Evolutionary conservation across 495 filamentous ascomycete genomes (phyloP).

Genomic region (Pyrenula aspistea): DNA sequence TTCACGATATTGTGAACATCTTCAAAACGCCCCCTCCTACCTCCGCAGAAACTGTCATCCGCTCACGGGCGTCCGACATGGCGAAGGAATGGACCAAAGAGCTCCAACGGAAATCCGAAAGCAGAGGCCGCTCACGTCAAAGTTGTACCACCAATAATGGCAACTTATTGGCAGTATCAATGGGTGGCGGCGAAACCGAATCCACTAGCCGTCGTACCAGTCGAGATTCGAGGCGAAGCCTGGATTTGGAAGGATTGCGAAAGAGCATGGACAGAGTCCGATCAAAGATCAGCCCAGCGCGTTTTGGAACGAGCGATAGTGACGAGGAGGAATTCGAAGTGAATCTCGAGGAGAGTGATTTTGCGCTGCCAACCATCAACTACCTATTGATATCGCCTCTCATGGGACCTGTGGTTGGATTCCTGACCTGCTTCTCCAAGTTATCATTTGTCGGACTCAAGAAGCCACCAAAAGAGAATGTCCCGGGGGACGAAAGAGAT

Average conservation of each 20-base stretch:
- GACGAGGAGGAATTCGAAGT: conserved; percentile 3
- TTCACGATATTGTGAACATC: conserved; percentile 41
- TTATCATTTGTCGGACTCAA: conserved; percentile 16
- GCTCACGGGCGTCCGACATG: conserved; percentile 50
- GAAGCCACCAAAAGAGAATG: conserved; percentile 13
- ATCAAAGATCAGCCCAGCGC: conserved; percentile 2
- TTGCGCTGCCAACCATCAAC: conserved; percentile 24
- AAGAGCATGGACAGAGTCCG: conserved; percentile 9
- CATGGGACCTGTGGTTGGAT: conserved; percentile 45
- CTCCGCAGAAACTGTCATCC: conserved; percentile 50
- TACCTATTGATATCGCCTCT: conserved; percentile 80
- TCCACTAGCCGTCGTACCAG: conserved; percentile 4
- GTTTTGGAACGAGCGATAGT: conserved; percentile 6
- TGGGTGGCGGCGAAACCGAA: conserved; percentile 12
- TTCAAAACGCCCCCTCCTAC: conserved; percentile 40
- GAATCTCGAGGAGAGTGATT: conserved; percentile 1
- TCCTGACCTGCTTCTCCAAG: conserved; percentile 42
- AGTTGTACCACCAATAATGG: neutral
- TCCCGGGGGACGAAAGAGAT: conserved; percentile 28
- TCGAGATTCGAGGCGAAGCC: conserved; percentile 8
- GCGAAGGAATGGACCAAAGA: conserved; percentile 39
- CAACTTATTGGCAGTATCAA: conserved; percentile 1
- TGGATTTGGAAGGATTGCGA: conserved; percentile 9
- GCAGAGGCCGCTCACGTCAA: neutral
- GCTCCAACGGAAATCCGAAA: conserved; percentile 11